Percentiles rank a stretch among this genome's conserved stretches.
phyloP scores from a whole-genome alignment of 75 land plant species.

The Azolla pinnata region DNA sequence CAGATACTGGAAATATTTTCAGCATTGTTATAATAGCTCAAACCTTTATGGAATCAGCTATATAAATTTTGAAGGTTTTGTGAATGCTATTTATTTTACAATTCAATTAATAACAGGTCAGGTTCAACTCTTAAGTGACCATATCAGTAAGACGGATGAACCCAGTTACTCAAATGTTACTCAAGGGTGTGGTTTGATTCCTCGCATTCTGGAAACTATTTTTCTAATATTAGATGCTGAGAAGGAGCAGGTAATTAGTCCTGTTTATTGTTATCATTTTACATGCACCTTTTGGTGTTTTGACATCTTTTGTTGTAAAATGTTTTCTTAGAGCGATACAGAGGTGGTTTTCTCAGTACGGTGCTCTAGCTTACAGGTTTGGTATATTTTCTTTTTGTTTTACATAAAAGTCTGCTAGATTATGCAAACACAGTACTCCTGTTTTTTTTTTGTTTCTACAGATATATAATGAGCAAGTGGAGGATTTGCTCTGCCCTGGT shows the following conservation, averaged over 20 bases:
- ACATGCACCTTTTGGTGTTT: no score
- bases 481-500: conserved; percentile 14
- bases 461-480: conserved; percentile 24
- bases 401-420: neutral
- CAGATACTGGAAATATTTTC: no score
- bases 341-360: conserved; percentile 13
- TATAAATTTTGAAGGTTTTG: no score
- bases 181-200: conserved; percentile 18
- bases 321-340: conserved; percentile 5
- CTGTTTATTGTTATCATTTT: no score
- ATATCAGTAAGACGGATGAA: conserved; percentile 1
- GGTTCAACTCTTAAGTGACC: neutral
- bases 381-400: neutral
- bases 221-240: conserved; percentile 14
- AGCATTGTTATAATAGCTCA: no score
- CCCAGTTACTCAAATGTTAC: neutral
- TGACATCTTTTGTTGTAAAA: conserved; percentile 1
- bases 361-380: conserved; percentile 21
- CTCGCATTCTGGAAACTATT: conserved; percentile 18
- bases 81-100: no score
- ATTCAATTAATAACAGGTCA: conserved; percentile 3
- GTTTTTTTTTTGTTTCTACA: conserved; percentile 2
- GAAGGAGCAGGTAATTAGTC: conserved; percentile 10
- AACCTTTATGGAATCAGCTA: no score
- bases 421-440: neutral